Evolutionary conservation across 306 rosid species (phyloP), one percentile per base, ranked within the genome.

Genomic region (Crataegus laevigata): DNA sequence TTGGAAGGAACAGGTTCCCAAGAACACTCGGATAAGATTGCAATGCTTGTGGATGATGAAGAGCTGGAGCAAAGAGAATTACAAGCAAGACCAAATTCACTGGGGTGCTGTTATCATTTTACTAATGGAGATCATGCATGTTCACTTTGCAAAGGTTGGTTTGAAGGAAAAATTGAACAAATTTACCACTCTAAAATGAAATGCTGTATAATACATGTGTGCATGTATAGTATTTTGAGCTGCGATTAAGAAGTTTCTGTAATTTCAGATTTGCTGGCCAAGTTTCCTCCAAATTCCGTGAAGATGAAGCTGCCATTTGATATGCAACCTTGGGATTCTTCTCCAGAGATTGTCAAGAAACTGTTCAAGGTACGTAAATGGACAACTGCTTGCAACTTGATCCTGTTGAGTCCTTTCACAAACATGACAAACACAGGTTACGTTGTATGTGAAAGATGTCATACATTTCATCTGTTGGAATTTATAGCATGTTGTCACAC

Each of bases 271-370:
- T 70, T 82, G 80, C 88, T 92, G 87, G 85, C 82, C 68, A 87
- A 85, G 87, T 94, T 92, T 71, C 98, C 99, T 45, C 96, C 99
- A 57, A 85, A 82, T 75, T 85, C 84, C 72, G 93, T 94, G 70
- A 88, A 79, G 92, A 92, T 92, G 99, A 94, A 88, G 91, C 93
- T 86, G 60, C 98, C 97, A 74, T 86, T 92, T 76, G 82, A 82
- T 82, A 84, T 77, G 83, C 96, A 87, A 76, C 96, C 99, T 73
- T 92, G 99, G 99, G 92, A 85, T 78, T 89, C 96, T 62, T 92
- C 97, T 79, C 84, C 87, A 66, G 92, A 88, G 77, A 84, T 82
- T 78, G 91, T 87, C 80, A 94, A 92, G 91, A 90, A 92, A 83
- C 79, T 94, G 64, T 94, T 94, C 62, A 94, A 94, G 99, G 99